Evolutionary conservation across 169 alveolate species (phyloP).

Genomic region (Plasmodium ovale): DNA sequence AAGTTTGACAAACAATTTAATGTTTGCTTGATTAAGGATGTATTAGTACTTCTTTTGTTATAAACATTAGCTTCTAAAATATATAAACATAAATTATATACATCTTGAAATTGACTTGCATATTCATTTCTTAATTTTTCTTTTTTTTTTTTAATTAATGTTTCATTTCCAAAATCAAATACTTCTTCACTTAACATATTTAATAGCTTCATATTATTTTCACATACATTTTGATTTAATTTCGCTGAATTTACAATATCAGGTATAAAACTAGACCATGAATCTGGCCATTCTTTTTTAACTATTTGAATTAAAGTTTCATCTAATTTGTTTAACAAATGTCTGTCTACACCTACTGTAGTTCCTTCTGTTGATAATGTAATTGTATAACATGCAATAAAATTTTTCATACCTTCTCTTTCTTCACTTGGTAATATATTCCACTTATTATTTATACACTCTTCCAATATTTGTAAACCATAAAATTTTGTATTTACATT

Average conservation of each 20-base stretch:
- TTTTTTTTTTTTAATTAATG: constrained; percentile 90
- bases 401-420: constrained; percentile 89
- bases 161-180: constrained; percentile 94
- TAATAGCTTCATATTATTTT: constrained; percentile 97
- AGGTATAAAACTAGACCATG: constrained; percentile 98
- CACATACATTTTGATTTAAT: constrained; percentile 96
- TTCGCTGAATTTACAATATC: constrained; percentile 97
- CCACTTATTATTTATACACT: constrained; percentile 91
- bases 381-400: constrained; percentile 87
- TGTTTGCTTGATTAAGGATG: constrained; percentile 91
- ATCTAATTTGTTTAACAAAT: constrained; percentile 90
- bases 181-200: constrained; percentile 97
- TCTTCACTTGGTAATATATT: constrained; percentile 90
- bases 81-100: constrained; percentile 92
- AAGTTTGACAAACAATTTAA: constrained; percentile 93
- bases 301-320: constrained; percentile 91
- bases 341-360: constrained; percentile 85
- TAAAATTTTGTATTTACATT: constrained; percentile 91
- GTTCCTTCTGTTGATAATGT: constrained; percentile 87
- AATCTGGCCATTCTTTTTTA: constrained; percentile 99
- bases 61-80: constrained; percentile 88
- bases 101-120: constrained; percentile 87
- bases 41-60: constrained; percentile 88
- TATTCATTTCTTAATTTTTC: constrained; percentile 86
- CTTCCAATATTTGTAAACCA: constrained; percentile 91